These are phyloP conservation scores for Hypoxylon sp. DNA, from an alignment of 2,329 filamentous ascomycete species.

Conservation along the genomic window DNA sequence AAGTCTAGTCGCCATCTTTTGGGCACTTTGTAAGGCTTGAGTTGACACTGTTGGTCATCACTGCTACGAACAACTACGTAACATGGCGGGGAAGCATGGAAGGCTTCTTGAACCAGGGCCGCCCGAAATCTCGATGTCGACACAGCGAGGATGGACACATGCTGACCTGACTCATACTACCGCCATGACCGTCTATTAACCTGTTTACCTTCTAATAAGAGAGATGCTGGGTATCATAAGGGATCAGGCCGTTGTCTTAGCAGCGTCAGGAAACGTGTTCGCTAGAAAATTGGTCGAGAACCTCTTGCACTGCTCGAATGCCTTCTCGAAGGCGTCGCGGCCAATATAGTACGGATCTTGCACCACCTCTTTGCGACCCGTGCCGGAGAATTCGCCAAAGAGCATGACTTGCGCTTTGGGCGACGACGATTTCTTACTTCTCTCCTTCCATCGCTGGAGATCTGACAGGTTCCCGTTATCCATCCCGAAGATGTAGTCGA, in stretches of 20 bases:
- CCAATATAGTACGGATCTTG: constrained; percentile 95
- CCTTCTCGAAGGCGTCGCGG: constrained; percentile 78
- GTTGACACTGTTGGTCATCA: neutral
- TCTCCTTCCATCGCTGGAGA: constrained; percentile 65
- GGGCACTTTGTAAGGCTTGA: too few relatives aligned
- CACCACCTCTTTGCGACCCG: constrained; percentile 72
- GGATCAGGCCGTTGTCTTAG: constrained; percentile 26
- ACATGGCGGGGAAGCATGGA: too few relatives aligned
- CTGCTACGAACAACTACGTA: neutral
- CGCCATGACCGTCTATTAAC: neutral
- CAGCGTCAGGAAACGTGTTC: constrained; percentile 57
- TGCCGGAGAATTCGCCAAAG: constrained; percentile 83
- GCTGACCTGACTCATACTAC: neutral
- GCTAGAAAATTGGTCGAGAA: constrained; percentile 81
- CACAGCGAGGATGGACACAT: neutral
- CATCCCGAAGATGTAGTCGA: constrained; percentile 97
- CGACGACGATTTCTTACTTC: constrained; percentile 60
- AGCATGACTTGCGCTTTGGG: constrained; percentile 74
- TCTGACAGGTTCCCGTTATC: constrained; percentile 86
- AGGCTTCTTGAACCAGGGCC: neutral
- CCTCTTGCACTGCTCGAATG: constrained; percentile 82
- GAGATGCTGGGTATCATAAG: constrained; percentile 23
- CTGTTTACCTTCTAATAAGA: constrained; percentile 9
- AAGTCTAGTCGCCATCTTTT: too few relatives aligned
- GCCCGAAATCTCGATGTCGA: neutral